phyloP scores from a whole-genome alignment of 2,329 filamentous ascomycete species.

The Cercospora sp. region DNA sequence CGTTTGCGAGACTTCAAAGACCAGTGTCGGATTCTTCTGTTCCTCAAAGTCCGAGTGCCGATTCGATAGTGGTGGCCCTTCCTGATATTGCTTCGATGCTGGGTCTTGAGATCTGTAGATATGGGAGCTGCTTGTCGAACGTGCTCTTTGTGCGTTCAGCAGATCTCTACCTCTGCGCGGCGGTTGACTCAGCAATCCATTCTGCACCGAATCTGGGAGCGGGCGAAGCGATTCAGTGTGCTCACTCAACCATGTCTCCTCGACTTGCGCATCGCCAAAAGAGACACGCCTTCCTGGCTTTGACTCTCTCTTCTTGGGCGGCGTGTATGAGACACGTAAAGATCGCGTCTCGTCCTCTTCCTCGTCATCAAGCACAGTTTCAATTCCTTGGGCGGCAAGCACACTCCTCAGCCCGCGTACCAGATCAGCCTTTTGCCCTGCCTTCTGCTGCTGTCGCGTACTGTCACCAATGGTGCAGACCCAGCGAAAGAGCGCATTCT shows the following conservation, averaged over 20 bases:
- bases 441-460: conserved; percentile 29
- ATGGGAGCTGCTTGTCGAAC: conserved; percentile 31
- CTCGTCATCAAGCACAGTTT: conserved; percentile 32
- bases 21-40: conserved; percentile 24
- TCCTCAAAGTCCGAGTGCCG: conserved; percentile 25
- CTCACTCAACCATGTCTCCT: conserved; percentile 51
- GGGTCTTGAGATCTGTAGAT: conserved; percentile 15
- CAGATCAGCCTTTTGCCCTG: conserved; percentile 27
- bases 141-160: conserved; percentile 20
- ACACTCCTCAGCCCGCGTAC: conserved; percentile 33
- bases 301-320: conserved; percentile 15
- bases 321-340: conserved; percentile 14
- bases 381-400: conserved; percentile 31
- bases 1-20: conserved; percentile 31
- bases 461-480: conserved; percentile 73
- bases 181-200: conserved; percentile 26
- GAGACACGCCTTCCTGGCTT: conserved; percentile 53
- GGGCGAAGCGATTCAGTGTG: conserved; percentile 25
- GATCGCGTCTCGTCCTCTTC: conserved; percentile 40
- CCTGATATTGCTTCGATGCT: conserved; percentile 23
- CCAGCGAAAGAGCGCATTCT: conserved; percentile 74
- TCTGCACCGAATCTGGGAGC: conserved; percentile 4
- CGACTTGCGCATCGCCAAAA: conserved; percentile 57
- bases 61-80: conserved; percentile 20
- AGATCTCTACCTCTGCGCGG: conserved; percentile 23